Base-by-base conservation (phyloP, 164 flowering plant species). In the Cinnamomum chago region DNA sequence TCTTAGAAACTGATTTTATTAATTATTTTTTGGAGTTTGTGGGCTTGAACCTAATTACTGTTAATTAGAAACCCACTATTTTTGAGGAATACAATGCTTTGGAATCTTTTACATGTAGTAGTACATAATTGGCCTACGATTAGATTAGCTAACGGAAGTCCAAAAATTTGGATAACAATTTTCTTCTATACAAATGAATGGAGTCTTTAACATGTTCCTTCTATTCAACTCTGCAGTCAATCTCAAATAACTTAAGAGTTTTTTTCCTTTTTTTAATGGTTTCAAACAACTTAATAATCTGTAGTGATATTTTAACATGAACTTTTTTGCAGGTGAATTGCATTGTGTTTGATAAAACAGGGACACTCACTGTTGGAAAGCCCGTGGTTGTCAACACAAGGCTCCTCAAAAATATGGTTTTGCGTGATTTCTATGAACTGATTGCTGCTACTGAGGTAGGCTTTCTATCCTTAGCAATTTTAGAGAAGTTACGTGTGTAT, bases 311-410 rank as follows among this genome's bases (percentile, higher is more conserved):
- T 35, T 30, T 5, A 70, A 50, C 50, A 24, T 70, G 15, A 25
- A 50, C 58, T 30, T 50, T 69, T 64, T 55, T 83, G 75, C 72
- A 92, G 98, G 95, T 94, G 69, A 81, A 88, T 69, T 92, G 95
- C 82, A 86, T 92, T 71, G 95, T 94, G 64, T 94, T 94, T 77
- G 97, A 94, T 85, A 92, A 94, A 84, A 94, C 98, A 1, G 97
- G 98, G 27, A 94, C 97, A 62, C 97, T 94, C 67, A 94, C 98
- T 24, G 76, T 83, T 17, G 97, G 97, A 62, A 92, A 92, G 79
- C 97, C 98, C 33, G 87, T 89, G 58, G 95, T 94, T 18, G 92
- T 90, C 17, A 85, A 62, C 72, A 88, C 95, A 58, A 88, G 75
- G 79, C 89, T 91, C 30, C 77, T 90, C 60, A 88, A 86, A 75